These are phyloP conservation scores for Fusarium duplospermum DNA, from an alignment of 2,329 filamentous ascomycete species.

Conservation along the genomic window DNA sequence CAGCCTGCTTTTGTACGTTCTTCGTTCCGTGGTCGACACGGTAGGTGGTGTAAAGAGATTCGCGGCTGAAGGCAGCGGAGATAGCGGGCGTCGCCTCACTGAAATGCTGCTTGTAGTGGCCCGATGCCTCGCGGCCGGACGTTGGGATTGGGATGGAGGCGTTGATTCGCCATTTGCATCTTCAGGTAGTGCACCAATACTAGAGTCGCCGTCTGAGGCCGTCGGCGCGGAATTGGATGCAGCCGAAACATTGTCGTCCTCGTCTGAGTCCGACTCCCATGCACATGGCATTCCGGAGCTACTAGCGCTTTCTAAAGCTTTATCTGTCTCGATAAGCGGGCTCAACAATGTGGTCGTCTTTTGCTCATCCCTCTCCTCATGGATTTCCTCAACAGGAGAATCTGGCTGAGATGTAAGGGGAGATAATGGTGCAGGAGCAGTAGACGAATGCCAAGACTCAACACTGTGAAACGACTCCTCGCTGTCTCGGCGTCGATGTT, in stretches of 20 bases:
- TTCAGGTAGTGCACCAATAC: neutral
- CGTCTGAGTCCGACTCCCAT: conserved; percentile 41
- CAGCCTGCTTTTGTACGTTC: conserved; percentile 36
- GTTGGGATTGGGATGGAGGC: conserved; percentile 12
- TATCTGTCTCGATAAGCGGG: conserved; percentile 7
- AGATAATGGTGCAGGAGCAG: conserved; percentile 54
- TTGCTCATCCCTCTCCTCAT: conserved; percentile 7
- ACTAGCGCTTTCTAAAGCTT: conserved; percentile 7
- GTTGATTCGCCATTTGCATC: neutral
- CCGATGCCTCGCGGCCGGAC: conserved; percentile 35
- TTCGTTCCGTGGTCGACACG: conserved; percentile 55
- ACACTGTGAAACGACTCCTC: conserved; percentile 67
- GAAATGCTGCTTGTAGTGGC: conserved; percentile 44
- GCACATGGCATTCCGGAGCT: conserved; percentile 28
- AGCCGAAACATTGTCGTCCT: conserved; percentile 41
- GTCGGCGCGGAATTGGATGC: conserved; percentile 29
- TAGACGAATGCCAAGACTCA: conserved; percentile 63
- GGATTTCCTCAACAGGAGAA: conserved; percentile 47
- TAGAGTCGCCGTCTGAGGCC: neutral
- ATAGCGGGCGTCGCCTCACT: conserved; percentile 62
- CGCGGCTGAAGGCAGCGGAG: conserved; percentile 75
- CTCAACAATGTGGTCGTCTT: neutral
- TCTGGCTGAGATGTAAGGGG: conserved; percentile 55
- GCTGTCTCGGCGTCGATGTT: conserved; percentile 31
- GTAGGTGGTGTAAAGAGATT: conserved; percentile 63